Base-by-base conservation (phyloP, 2,329 filamentous ascomycete genomes). In the Fusarium udum region DNA sequence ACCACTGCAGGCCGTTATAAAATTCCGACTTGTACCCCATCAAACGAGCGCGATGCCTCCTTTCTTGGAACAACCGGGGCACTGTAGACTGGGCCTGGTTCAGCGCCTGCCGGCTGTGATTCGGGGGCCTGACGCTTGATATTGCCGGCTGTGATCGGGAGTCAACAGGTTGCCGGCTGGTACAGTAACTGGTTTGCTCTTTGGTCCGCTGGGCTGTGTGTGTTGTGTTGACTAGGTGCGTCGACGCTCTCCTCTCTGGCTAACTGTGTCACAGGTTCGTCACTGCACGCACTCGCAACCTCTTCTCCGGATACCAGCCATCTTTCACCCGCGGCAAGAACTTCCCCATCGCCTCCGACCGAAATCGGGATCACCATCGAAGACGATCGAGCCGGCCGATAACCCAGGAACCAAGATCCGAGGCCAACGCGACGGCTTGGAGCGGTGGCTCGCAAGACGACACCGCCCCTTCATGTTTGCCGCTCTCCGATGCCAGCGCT, bases 11-110 rank as follows among this genome's bases (percentile, higher is more conserved):
- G 43, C 43, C 43, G 18, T 1, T 46, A 46, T 46, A 46, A 46
- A 28, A 46, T 46, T 46, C 43, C 43, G 43, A 46, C 43, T 46
- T 46, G 24, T 46, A 46, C 43, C 43, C 43, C 43, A 46, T 46
- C 24, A 10, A 46, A 46, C 24, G 43, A 46, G 43, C 43, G 43
- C 43, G 43, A 4, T 15, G 43, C 24, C 43, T 46, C 43, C 43
- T 46, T 46, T 46, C 18, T 46, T 46, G 43, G 43, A 46, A 46
- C 43, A 46, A 46, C 43, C 43, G 43, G 43, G 43, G 43, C 43
- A 9, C 43, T 46, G 43, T 46, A 46, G 43, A 46, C 43, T 24
- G 43, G 43, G 4, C 43, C 43, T 46, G 43, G 43, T 46, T 46
- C 18, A 46, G 43, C 4, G 43, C 43, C 18, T 12, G 43, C 13